These are phyloP conservation scores for Gastrolobium bilobum DNA, from an alignment of 306 rosid genomes.

Conservation along the genomic window DNA sequence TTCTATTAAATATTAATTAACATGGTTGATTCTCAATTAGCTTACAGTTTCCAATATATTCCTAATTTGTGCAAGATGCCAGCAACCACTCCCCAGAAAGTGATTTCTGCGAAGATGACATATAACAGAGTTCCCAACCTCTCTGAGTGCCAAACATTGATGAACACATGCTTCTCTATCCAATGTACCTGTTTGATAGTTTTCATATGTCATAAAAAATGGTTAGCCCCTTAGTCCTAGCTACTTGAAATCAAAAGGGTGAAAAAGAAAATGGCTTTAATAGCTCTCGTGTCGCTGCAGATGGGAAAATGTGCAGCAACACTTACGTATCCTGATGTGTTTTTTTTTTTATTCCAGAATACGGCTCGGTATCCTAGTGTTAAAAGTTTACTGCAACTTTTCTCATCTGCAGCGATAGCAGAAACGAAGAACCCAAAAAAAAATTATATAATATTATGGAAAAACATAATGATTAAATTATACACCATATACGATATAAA, in stretches of 20 bases:
- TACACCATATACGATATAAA: neutral
- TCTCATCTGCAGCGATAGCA: no score
- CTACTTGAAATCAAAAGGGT: neutral
- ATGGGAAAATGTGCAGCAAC: no score
- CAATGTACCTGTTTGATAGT: constrained; percentile 65
- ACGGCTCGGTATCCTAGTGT: no score
- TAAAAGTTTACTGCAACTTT: no score
- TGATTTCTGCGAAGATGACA: constrained; percentile 81
- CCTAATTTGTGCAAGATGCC: constrained; percentile 83
- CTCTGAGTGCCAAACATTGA: constrained; percentile 76
- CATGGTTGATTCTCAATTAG: constrained; percentile 19
- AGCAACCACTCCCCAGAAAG: constrained; percentile 75
- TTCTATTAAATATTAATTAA: neutral
- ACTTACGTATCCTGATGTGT: no score
- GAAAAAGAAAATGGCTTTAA: no score
- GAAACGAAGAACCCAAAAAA: no score
- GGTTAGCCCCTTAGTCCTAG: neutral
- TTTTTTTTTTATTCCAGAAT: no score
- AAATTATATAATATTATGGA: neutral
- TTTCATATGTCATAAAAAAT: constrained; percentile 33
- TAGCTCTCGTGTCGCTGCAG: no score
- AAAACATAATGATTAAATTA: neutral
- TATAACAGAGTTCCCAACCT: constrained; percentile 76
- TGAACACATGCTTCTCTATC: constrained; percentile 73
- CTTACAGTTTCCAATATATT: constrained; percentile 76